phyloP scores from a whole-genome alignment of 495 filamentous ascomycete genomes.

The Cenococcum geophilum region DNA sequence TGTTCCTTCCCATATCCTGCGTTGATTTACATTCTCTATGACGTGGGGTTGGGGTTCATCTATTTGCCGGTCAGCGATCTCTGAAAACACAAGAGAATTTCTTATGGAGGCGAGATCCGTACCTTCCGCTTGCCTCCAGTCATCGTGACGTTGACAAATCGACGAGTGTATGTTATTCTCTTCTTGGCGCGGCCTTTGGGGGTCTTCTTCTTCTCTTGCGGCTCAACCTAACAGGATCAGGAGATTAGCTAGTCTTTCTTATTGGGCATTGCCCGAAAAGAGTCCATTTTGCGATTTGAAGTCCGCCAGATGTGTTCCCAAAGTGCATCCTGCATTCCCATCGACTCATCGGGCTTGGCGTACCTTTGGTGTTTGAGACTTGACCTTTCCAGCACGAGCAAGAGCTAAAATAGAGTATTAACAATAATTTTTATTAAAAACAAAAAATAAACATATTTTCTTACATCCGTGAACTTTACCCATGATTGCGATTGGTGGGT shows the following conservation, averaged over 20 bases:
- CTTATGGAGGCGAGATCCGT: constrained; percentile 26
- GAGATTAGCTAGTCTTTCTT: neutral
- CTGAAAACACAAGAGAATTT: neutral
- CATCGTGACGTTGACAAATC: constrained; percentile 97
- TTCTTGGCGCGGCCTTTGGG: constrained; percentile 99
- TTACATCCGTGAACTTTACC: constrained; percentile 81
- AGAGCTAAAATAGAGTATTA: constrained; percentile 47
- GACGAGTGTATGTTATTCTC: constrained; percentile 92
- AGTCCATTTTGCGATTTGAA: neutral
- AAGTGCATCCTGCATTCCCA: neutral
- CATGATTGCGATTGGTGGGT: constrained; percentile 56
- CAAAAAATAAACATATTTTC: too few species aligned
- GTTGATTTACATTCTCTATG: constrained; percentile 15
- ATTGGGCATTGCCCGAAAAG: neutral
- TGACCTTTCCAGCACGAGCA: constrained; percentile 96
- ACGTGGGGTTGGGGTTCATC: constrained; percentile 61
- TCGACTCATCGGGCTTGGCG: constrained; percentile 21
- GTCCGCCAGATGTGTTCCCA: neutral
- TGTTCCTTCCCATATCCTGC: constrained; percentile 8
- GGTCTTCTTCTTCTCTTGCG: constrained; percentile 84
- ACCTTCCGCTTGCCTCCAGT: constrained; percentile 99
- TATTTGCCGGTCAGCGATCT: constrained; percentile 18
- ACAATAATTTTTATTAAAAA: neutral
- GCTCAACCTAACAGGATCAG: constrained; percentile 58
- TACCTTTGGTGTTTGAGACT: constrained; percentile 88